A percentile compares a stretch with the other conserved stretches of the same genome.
Evolutionary conservation across 257 asterid species (phyloP).

Genomic region (Ilex asprella): DNA sequence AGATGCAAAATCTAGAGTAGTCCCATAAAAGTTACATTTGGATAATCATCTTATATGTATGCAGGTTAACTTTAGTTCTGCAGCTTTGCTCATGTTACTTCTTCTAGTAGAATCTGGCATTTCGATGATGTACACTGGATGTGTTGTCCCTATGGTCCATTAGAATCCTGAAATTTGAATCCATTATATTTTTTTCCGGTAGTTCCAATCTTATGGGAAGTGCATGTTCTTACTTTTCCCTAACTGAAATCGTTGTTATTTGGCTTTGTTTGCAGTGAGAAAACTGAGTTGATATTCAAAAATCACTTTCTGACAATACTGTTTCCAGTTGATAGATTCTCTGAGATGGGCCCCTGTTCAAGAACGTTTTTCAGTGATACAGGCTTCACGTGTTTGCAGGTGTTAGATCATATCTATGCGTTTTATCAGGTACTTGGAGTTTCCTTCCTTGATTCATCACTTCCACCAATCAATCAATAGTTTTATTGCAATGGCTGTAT

Average conservation of each 20-base stretch:
- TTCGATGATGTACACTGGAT: not conserved
- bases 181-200: too few relatives aligned
- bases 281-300: conserved; percentile 62
- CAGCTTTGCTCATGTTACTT: not conserved
- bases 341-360: conserved; percentile 84
- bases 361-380: conserved; percentile 73
- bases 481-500: not conserved
- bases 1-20: too few relatives aligned
- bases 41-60: too few relatives aligned
- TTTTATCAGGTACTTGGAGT: conserved; percentile 70
- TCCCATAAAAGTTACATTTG: too few relatives aligned
- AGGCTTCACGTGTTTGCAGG: conserved; percentile 82
- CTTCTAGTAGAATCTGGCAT: not conserved
- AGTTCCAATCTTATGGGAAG: too few relatives aligned
- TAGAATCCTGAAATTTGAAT: too few relatives aligned
- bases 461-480: not conserved
- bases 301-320: conserved; percentile 71
- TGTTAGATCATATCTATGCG: conserved; percentile 60
- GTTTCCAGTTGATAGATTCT: conserved; percentile 89
- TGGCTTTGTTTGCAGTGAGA: conserved; percentile 57
- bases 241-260: conserved; percentile 2
- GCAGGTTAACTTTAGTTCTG: too few relatives aligned
- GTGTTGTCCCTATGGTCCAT: too few relatives aligned
- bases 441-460: not conserved
- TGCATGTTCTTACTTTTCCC: too few relatives aligned